A percentile compares a stretch with the other conserved stretches of the same genome.
These are phyloP conservation scores for Exobasidium rhododendri DNA, from an alignment of 1,284 basidiomycete genomes.

Conservation along the genomic window DNA sequence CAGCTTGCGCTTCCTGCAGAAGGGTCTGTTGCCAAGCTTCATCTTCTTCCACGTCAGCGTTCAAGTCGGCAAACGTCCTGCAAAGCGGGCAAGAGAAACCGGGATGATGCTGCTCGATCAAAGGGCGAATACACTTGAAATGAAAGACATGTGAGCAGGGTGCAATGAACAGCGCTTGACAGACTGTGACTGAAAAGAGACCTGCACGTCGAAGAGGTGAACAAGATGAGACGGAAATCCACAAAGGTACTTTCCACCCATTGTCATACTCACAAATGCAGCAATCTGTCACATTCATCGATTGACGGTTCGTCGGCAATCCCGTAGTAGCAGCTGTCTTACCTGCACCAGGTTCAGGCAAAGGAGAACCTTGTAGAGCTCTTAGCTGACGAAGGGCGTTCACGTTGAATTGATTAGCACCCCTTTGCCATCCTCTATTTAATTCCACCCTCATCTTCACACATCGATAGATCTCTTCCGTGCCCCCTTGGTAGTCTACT, in stretches of 20 bases:
- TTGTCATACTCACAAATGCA: no score
- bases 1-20: conserved; percentile 30
- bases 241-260: no score
- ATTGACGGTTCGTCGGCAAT: conserved; percentile 36
- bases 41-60: conserved; percentile 81
- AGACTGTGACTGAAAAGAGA: conserved; percentile 89
- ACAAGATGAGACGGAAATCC: background rate
- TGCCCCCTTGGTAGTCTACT: conserved; percentile 95
- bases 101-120: conserved; percentile 79
- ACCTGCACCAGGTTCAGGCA: conserved; percentile 16
- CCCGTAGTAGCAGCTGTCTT: background rate
- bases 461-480: conserved; percentile 95
- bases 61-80: conserved; percentile 76
- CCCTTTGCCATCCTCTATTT: conserved; percentile 77
- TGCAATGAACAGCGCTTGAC: conserved; percentile 93
- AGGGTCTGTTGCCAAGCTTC: conserved; percentile 48
- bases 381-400: conserved; percentile 77
- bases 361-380: conserved; percentile 61
- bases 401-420: conserved; percentile 87
- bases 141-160: conserved; percentile 84
- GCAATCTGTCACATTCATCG: conserved; percentile 49
- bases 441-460: conserved; percentile 92
- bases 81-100: conserved; percentile 95
- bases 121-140: conserved; percentile 93
- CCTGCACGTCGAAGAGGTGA: no score